A percentile compares a stretch with the other conserved stretches of the same genome.
phyloP scores from a whole-genome alignment of 257 asterid genomes.

The Haberlea rhodopensis region DNA sequence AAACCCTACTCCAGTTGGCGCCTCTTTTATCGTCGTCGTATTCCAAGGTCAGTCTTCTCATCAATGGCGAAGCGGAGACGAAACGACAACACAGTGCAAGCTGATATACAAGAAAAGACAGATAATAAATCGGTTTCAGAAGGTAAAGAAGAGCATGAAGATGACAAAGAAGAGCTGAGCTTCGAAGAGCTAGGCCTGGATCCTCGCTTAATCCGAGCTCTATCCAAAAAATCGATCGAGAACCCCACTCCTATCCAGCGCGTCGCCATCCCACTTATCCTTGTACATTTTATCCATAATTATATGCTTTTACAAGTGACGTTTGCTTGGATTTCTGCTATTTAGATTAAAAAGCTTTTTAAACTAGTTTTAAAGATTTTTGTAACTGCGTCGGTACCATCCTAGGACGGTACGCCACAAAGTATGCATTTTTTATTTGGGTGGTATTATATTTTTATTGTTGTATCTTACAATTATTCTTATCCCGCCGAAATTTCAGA shows the following conservation, averaged over 20 bases:
- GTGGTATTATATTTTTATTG: too few relatives aligned
- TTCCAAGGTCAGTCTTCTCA: neutral
- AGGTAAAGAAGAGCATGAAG: conserved; percentile 33
- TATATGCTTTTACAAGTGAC: too few relatives aligned
- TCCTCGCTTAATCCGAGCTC: conserved; percentile 73
- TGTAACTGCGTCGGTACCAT: too few relatives aligned
- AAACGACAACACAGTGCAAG: conserved; percentile 7
- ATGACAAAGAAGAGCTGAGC: conserved; percentile 45
- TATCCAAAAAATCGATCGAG: conserved; percentile 57
- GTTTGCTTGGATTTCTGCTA: neutral
- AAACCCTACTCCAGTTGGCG: conserved; percentile 29
- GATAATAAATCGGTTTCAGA: conserved; percentile 24
- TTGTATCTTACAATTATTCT: too few relatives aligned
- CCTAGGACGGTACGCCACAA: too few relatives aligned
- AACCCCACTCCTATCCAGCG: conserved; percentile 86
- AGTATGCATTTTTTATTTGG: too few relatives aligned
- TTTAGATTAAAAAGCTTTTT: too few relatives aligned
- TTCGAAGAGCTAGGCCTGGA: conserved; percentile 87
- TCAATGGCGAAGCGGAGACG: conserved; percentile 37
- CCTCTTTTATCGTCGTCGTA: conserved; percentile 9
- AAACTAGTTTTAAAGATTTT: too few relatives aligned
- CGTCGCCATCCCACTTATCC: conserved; percentile 78
- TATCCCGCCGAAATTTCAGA: too few relatives aligned
- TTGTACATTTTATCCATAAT: conserved; percentile 33
- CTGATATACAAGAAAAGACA: conserved; percentile 1